Percentiles rank a stretch among this genome's conserved stretches.
phyloP scores from a whole-genome alignment of 2,329 filamentous ascomycete genomes.

The Epichloe typhina region DNA sequence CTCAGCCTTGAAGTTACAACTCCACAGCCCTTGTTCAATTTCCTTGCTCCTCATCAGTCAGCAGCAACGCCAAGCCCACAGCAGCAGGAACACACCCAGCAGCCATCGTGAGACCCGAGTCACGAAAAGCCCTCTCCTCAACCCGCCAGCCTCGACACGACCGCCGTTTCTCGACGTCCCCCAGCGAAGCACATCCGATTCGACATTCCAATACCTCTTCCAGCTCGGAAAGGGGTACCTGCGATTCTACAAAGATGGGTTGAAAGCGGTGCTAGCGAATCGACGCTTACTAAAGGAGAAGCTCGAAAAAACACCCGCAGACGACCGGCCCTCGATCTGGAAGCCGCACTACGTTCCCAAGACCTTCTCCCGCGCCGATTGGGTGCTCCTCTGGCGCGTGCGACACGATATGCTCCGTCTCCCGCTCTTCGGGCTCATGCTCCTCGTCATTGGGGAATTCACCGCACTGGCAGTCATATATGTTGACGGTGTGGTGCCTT shows the following conservation, averaged over 20 bases:
- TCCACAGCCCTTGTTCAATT: neutral
- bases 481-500: conserved; percentile 58
- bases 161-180: conserved; percentile 58
- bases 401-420: conserved; percentile 63
- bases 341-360: conserved; percentile 19
- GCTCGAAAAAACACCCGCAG: conserved; percentile 31
- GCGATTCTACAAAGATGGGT: conserved; percentile 75
- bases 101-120: conserved; percentile 14
- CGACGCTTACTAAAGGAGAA: conserved; percentile 35
- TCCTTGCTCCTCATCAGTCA: conserved; percentile 1
- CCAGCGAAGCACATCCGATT: conserved; percentile 26
- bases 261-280: conserved; percentile 63
- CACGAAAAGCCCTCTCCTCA: conserved; percentile 34
- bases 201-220: conserved; percentile 35
- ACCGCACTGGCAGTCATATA: conserved; percentile 67
- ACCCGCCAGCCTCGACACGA: conserved; percentile 60
- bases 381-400: conserved; percentile 56
- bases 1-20: conserved; percentile 2
- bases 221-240: conserved; percentile 62
- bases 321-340: conserved; percentile 36
- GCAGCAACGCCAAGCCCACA: conserved; percentile 13
- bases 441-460: conserved; percentile 74
- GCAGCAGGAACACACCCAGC: conserved; percentile 1
- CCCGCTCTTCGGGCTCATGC: conserved; percentile 62
- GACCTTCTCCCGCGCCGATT: conserved; percentile 47